A percentile compares a stretch with the other conserved stretches of the same genome.
These are phyloP conservation scores for Xylariaceae sp. DNA, from an alignment of 2,329 filamentous ascomycete genomes.

Conservation along the genomic window DNA sequence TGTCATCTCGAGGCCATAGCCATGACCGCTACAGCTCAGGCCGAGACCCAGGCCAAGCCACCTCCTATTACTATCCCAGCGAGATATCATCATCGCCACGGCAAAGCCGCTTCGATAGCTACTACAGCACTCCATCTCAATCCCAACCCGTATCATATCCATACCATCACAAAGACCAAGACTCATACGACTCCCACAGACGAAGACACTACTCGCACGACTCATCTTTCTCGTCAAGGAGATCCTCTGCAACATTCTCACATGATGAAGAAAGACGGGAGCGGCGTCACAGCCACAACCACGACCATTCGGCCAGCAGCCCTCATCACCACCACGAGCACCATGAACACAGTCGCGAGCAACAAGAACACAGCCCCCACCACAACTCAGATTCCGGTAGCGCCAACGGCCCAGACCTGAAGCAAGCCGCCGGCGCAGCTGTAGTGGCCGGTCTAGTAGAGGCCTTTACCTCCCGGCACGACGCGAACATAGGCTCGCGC, in stretches of 20 bases:
- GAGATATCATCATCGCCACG: too few species aligned
- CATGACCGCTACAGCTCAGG: background rate
- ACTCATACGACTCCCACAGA: background rate
- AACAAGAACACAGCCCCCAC: background rate
- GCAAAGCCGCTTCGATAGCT: too few species aligned
- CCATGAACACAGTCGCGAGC: background rate
- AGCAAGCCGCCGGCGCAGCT: constrained; percentile 24
- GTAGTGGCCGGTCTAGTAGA: constrained; percentile 23
- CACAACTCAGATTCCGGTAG: background rate
- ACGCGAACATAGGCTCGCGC: constrained; percentile 15
- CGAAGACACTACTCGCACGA: too few species aligned
- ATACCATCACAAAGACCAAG: constrained; percentile 7
- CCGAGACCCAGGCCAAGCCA: too few species aligned
- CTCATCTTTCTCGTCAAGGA: too few species aligned
- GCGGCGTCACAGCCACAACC: constrained; percentile 6
- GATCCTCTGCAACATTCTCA: too few species aligned
- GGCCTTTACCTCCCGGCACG: constrained; percentile 22
- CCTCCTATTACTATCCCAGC: too few species aligned
- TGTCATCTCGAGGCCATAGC: constrained; percentile 7
- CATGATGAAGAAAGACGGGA: constrained; percentile 5
- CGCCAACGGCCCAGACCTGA: constrained; percentile 11
- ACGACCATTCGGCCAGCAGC: constrained; percentile 2
- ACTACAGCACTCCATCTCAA: too few species aligned
- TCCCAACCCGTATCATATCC: too few species aligned
- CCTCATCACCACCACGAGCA: constrained; percentile 3